Evolutionary conservation across 495 filamentous ascomycete species (phyloP), one percentile per base, ranked within the genome.

Genomic region (Parathielavia hyrcaniae): DNA sequence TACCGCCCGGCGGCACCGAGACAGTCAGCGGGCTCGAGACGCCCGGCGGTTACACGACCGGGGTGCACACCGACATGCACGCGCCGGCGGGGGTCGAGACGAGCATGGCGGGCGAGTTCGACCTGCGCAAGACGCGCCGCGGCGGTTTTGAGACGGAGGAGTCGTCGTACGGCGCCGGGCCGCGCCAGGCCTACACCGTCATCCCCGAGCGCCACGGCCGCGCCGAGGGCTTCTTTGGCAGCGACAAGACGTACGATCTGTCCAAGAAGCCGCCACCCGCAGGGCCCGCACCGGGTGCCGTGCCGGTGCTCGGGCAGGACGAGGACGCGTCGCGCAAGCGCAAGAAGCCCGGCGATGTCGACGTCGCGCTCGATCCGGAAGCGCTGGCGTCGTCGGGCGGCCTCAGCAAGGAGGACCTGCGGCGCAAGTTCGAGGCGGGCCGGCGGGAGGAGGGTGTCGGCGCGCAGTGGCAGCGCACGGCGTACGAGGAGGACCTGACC

Each of bases 321-420:
- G 83, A 88, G 41, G 83, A 55, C 19, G 71, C 63, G 81, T 72
- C 58, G 44, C 79, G 86, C 55, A 91, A 97, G 80, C 79, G 95
- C 54, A 97, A 93, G 78, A 91, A 96, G 80, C 91, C 87, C 0
- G 93, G 91, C 16, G 93, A 98, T 72, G 82, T 98, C 26, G 93
- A 98, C 58, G 86, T 97, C 22, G 86, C 89, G 22, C 81, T 98
- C 49, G 89, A 98, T 67, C 81, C 88, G 19, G 89, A 95, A 63
- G 77, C 83, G 22, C 69, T 98, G 57, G 81, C 80, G 53, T 71
- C 77, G 5, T 79, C 83, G 58, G 90, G 89, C 59, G 86, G 97
- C 50, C n/a, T 52, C 11, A 35, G 39, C 79, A 83, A 78, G 60
- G 80, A 81, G 20, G 78, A 83, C 44, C 65, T 81, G 63, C 65